These are phyloP conservation scores for Salmacisia buchloeana DNA, from an alignment of 1,284 basidiomycete species.

Conservation along the genomic window DNA sequence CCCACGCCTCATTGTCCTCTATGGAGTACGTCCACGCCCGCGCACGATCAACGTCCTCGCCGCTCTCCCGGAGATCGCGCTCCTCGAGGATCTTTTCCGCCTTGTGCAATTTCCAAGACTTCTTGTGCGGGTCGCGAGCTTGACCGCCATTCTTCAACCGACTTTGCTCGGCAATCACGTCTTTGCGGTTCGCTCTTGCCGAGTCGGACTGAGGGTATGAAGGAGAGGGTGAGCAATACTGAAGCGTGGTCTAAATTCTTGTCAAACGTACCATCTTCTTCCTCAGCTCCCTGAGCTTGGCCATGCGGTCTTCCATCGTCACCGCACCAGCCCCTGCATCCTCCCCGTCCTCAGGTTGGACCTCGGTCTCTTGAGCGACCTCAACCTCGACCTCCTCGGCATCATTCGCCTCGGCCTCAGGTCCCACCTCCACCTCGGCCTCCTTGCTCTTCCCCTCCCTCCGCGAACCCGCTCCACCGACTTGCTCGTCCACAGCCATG, in stretches of 20 bases:
- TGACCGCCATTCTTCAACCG: constrained; percentile 1
- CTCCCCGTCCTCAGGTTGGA: neutral
- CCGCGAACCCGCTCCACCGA: constrained; percentile 18
- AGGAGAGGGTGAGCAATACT: neutral
- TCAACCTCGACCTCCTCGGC: neutral
- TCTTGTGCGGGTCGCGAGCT: neutral
- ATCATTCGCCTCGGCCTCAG: neutral
- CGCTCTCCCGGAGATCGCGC: constrained; percentile 77
- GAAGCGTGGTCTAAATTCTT: neutral
- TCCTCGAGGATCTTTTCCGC: constrained; percentile 81
- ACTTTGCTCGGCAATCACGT: constrained; percentile 20
- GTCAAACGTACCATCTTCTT: constrained; percentile 66
- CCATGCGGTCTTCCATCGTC: constrained; percentile 68
- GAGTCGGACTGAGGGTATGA: constrained; percentile 21
- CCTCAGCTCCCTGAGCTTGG: constrained; percentile 69
- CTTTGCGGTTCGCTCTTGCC: constrained; percentile 31
- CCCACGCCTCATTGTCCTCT: constrained; percentile 91
- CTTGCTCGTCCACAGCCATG: constrained; percentile 41
- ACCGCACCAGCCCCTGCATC: constrained; percentile 21
- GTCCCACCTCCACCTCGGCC: neutral
- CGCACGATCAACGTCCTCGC: constrained; percentile 65
- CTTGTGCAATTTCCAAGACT: constrained; percentile 51
- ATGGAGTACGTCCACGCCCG: constrained; percentile 92
- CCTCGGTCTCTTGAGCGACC: neutral
- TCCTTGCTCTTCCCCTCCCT: constrained; percentile 27